phyloP scores from a whole-genome alignment of 108 stramenopile species.

The Mayamaea pseudoterrestris region DNA sequence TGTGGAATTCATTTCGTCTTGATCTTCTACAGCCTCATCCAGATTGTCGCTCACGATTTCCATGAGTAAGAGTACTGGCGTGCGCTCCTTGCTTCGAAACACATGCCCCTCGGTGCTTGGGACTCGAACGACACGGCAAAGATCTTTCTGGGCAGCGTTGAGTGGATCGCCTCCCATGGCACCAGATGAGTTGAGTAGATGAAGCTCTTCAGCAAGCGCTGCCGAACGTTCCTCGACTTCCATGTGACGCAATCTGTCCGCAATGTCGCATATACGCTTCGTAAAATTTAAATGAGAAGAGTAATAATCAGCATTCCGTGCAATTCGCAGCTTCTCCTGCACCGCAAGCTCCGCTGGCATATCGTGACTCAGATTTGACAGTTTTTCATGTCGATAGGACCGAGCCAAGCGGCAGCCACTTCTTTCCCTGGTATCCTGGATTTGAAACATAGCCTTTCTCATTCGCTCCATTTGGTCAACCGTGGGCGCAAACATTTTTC shows the following conservation, averaged over 20 bases:
- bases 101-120: constrained; percentile 79
- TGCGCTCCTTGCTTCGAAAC: constrained; percentile 81
- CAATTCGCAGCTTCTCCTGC: constrained; percentile 37
- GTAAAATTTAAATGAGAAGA: constrained; percentile 69
- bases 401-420: constrained; percentile 27
- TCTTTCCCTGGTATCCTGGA: constrained; percentile 35
- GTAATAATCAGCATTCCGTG: constrained; percentile 72
- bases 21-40: constrained; percentile 6
- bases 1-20: too few relatives aligned
- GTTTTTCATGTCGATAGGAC: constrained; percentile 43
- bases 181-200: constrained; percentile 56
- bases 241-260: constrained; percentile 60
- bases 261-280: constrained; percentile 69
- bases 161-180: constrained; percentile 74
- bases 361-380: neutral
- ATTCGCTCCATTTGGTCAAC: constrained; percentile 56
- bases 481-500: constrained; percentile 51
- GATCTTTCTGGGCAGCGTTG: constrained; percentile 28
- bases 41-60: constrained; percentile 41
- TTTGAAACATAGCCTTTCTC: constrained; percentile 33
- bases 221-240: constrained; percentile 35
- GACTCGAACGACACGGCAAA: constrained; percentile 43
- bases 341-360: constrained; percentile 23
- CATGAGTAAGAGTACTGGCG: constrained; percentile 65
- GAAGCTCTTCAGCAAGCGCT: constrained; percentile 37